Evolutionary conservation across 441 rosid species (phyloP).

Genomic region (Croton setiger): DNA sequence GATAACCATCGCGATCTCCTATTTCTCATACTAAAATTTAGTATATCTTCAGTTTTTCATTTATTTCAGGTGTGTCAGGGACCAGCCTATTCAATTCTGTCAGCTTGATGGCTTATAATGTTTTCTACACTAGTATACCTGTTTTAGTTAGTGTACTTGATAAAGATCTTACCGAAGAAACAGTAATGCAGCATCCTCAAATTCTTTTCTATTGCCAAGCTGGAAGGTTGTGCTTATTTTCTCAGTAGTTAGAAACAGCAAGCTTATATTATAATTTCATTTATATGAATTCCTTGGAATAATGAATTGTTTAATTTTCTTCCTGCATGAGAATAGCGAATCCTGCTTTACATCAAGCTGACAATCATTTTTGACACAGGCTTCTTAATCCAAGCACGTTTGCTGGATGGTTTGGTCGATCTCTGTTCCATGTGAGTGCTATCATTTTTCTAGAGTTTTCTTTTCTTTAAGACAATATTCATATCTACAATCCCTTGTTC

Average conservation of each 20-base stretch:
- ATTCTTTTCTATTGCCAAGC: slow-evolving; percentile 98
- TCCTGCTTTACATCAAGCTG: slow-evolving; percentile 12
- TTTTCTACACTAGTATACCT: slow-evolving; percentile 96
- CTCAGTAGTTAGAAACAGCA: too few relatives aligned
- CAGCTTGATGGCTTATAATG: slow-evolving; percentile 99
- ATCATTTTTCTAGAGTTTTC: not conserved
- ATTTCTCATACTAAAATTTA: slow-evolving; percentile 41
- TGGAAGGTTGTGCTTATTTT: slow-evolving; percentile 63
- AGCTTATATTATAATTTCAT: too few relatives aligned
- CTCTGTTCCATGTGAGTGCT: slow-evolving; percentile 91
- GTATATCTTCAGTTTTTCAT: slow-evolving; percentile 73
- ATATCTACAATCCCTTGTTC: not conserved
- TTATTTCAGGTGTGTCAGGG: slow-evolving; percentile 99
- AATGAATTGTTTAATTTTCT: slow-evolving; percentile 13
- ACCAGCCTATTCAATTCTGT: slow-evolving; percentile 98
- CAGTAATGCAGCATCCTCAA: slow-evolving; percentile 99
- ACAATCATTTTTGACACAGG: slow-evolving; percentile 46
- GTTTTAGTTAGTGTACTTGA: slow-evolving; percentile 91
- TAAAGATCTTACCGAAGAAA: slow-evolving; percentile 92
- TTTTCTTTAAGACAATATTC: not conserved
- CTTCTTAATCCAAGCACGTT: slow-evolving; percentile 98
- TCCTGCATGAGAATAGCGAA: not conserved
- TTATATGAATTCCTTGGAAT: slow-evolving; percentile 1
- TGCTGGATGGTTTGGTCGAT: slow-evolving; percentile 99
- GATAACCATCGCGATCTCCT: not conserved